Base-by-base conservation (phyloP, 1,284 basidiomycete species). In the Malassezia dermatis region DNA sequence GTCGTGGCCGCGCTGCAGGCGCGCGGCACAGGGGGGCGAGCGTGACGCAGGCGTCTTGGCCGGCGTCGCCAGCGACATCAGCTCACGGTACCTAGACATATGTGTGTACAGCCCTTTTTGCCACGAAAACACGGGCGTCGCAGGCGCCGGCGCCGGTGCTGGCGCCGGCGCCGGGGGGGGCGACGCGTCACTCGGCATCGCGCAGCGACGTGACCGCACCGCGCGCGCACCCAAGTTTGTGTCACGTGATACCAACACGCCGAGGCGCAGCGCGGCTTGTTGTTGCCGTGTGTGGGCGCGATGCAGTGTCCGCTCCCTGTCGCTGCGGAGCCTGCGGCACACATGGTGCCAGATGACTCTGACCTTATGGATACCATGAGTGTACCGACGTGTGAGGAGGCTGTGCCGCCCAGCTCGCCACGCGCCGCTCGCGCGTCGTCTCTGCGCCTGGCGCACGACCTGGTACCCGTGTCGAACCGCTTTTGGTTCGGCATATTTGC, bases 401-500 rank as follows among this genome's bases (percentile, higher is more conserved):
- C 15, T 12, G 19, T 17, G 8, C 31, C 31, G 26, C 17, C 30
- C 19, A 32, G 28, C 19, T 19, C 32, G 11, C 44, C 40, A 27
- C 42, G 8, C 28, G 31, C 32, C 15, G n/a, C 19, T 11, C 37
- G 37, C n/a, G 10, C 37, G 19, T 15, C 37, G 19, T 39, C 37
- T 17, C 10, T 27, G 27, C 23, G 53, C 51, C 66, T 64, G 11
- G 55, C 52, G 13, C 65, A 65, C 48, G 59, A 56, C 17, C 58
- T 71, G 45, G 62, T 67, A 26, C 64, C 62, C 31, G 61, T 71
- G 31, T 65, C 68, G 44, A 54, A 53, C 21, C 59, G 67, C 0
- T 59, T 71, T 44, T 67, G 64, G 66, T 71, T 71, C 57, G 65
- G 63, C 27, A 65, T 54, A 21, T 70, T 71, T 35, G 15, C 34